Evolutionary conservation across 345 rosid genomes (phyloP), one percentile per base, ranked within the genome.

Genomic region (Hevea brasiliensis): DNA sequence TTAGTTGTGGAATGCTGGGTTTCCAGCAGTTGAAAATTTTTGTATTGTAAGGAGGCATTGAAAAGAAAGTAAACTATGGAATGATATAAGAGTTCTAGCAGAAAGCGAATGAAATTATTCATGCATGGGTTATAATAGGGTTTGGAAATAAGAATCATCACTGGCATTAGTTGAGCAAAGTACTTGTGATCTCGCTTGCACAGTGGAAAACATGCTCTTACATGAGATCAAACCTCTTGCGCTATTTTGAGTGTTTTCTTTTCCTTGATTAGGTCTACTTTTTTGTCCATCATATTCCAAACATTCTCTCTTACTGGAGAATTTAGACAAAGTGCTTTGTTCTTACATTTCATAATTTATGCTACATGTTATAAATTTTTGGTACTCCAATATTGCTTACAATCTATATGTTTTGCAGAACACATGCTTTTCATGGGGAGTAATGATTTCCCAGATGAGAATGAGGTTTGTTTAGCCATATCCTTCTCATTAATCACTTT

Each of bases 401-500:
- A 18, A 42, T 7, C 7, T 76, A 44, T 67, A 50, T 67, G 32
- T 74, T 71, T 8, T 73, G 73, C 85, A 92, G 98, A 95, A 72
- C 99, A 95, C 88, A 95, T 95, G 99, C 92, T 95, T n/a, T 95
- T 92, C 87, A 92, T 95, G 98, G 98, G 99, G 67, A 95, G 99
- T 81, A 72, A 84, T 8, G 94, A 87, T 54, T 95, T 90, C 81
- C 97, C 98, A 3, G 97, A 95, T 66, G 99, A 95, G 75, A 95
- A 95, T 75, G 99, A 95, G 96, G 99, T 95, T 42, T 74, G 88
- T 81, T 66, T 48, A 21, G 35, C 70, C n/a, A 7, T 61, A 20
- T 72, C 20, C 44, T 78, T 74, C 7, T 75, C 41, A 11, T 60
- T 6, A 20, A 61, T 17, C 62, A 15, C n/a, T 17, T 29, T 10